A percentile compares a stretch with the other conserved stretches of the same genome.
Evolutionary conservation across 2,329 filamentous ascomycete species (phyloP).

Genomic region (Ceratocystis colombiana): DNA sequence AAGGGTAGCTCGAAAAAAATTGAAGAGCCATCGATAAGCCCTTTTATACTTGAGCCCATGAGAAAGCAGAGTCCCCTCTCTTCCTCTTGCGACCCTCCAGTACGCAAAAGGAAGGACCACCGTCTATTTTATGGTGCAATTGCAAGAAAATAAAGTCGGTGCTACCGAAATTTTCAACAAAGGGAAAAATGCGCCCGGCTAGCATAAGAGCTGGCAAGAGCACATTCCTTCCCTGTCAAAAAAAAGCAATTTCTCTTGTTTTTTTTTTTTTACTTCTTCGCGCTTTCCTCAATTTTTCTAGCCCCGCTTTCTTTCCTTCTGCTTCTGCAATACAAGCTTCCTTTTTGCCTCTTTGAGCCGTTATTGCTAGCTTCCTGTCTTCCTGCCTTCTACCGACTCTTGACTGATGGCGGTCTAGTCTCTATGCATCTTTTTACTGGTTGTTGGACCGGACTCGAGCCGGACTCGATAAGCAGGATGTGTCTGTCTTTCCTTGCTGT

Average conservation of each 20-base stretch:
- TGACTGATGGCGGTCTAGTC: not conserved
- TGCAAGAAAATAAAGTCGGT: slow-evolving; percentile 11
- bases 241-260: not conserved
- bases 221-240: not conserved
- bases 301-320: not conserved
- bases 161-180: slow-evolving; percentile 7
- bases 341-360: not conserved
- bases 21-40: not conserved
- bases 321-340: not conserved
- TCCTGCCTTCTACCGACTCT: not conserved
- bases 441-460: not conserved
- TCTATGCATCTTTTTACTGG: too few species aligned
- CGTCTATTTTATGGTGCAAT: not conserved
- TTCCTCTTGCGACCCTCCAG: not conserved
- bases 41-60: not conserved
- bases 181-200: not conserved
- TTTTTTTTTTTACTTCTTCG: not conserved
- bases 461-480: not conserved
- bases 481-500: not conserved
- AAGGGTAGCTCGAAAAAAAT: not conserved
- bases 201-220: slow-evolving; percentile 2
- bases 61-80: not conserved
- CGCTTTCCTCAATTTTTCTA: not conserved
- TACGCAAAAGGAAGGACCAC: slow-evolving; percentile 5
- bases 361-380: not conserved